Evolutionary conservation across 805 yeast genomes (phyloP), one percentile per base, ranked within the genome.

Genomic region (Candida manassasensis): DNA sequence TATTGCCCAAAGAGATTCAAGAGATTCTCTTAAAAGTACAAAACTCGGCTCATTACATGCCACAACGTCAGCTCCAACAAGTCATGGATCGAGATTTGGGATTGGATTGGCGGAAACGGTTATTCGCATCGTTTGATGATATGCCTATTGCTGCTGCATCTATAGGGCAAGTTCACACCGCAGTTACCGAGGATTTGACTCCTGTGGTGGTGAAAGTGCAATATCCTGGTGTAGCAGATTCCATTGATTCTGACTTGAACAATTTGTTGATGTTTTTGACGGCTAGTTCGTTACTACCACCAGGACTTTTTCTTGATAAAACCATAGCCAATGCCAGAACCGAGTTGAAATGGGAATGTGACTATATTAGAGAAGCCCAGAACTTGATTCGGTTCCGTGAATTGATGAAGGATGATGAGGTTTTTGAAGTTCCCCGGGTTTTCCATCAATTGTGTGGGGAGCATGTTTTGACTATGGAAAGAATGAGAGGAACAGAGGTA

Each of bases 291-390:
- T 61, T 93, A 41, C 67, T 93, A 29, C 98, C 98, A 13, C 82
- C 84, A 31, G 98, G 98, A 0, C 68, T 93, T 47, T 93, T 87
- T 52, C 71, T 94, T 29, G 97, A 93, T 46, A 84, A 82, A 48
- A 86, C 97, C 15, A 79, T 93, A 38, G 96, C 84, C 15, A 90
- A 88, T 59, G 97, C 98, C 1, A 73, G 98, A 46, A 77, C 76
- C 12, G 98, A 93, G 57, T 69, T 93, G 46, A 88, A 87, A 48
- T 90, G 97, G 97, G 98, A 93, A 61, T 90, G 97, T 61, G 97
- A 93, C 61, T 93, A 93, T 54, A 60, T 80, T 17, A 77, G 97
- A 45, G 98, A 93, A 58, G 95, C 96, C 1, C 73, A 73, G 40
- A 81, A 81, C 49, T 63, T 89, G 45, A 77, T 75, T 28, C 70